Evolutionary conservation across 176 grass and related monocot genomes (phyloP).

Genomic region (Rhynchospora breviuscula): DNA sequence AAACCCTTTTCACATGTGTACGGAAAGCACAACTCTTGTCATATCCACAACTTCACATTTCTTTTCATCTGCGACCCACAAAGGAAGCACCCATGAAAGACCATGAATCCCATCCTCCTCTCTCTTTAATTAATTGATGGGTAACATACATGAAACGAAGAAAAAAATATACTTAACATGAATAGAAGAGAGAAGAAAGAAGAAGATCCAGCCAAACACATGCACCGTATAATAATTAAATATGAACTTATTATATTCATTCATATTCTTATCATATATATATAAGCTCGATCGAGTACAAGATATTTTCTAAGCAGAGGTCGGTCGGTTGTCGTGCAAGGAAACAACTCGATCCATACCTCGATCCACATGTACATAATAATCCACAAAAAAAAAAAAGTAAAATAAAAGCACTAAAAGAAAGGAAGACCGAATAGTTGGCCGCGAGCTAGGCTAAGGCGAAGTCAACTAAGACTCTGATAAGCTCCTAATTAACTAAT

Average conservation of each 20-base stretch:
- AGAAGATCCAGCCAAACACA: background rate
- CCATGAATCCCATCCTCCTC: background rate
- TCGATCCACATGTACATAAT: constrained; percentile 59
- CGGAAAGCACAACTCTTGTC: no score
- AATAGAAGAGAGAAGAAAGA: background rate
- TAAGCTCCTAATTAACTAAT: constrained; percentile 61
- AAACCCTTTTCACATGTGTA: constrained; percentile 31
- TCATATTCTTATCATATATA: background rate
- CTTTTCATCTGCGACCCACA: background rate
- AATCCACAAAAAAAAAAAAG: constrained; percentile 4
- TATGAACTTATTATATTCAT: constrained; percentile 3
- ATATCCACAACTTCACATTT: no score
- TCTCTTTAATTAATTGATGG: background rate
- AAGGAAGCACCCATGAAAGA: background rate
- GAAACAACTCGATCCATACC: constrained; percentile 75
- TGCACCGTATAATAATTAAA: background rate
- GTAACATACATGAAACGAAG: background rate
- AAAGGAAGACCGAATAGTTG: background rate
- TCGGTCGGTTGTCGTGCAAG: constrained; percentile 85
- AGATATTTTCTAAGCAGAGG: constrained; percentile 57
- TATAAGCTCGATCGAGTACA: constrained; percentile 27
- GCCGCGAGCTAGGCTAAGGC: background rate
- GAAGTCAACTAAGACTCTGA: constrained; percentile 32
- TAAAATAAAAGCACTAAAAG: constrained; percentile 1
- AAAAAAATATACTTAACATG: background rate